phyloP scores from a whole-genome alignment of 2,329 filamentous ascomycete species.

The Dendryphion nanum region DNA sequence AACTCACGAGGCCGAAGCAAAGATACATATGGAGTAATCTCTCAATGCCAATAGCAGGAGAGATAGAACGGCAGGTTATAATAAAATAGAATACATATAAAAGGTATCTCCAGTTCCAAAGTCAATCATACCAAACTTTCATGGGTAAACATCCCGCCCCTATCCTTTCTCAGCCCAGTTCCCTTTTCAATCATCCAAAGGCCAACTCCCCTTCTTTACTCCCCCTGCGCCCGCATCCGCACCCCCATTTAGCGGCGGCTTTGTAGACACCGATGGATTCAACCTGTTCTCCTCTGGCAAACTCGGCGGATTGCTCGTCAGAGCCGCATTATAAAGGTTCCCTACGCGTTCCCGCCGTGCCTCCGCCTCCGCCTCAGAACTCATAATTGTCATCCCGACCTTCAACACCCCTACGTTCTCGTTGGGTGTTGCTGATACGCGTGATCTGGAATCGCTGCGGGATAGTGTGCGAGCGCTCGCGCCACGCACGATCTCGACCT shows the following conservation, averaged over 20 bases:
- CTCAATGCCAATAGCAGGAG: too few relatives aligned
- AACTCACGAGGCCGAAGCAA: too few relatives aligned
- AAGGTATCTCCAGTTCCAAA: too few relatives aligned
- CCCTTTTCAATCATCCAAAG: slow-evolving; percentile 11
- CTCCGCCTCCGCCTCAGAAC: slow-evolving; percentile 2
- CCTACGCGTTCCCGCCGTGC: too few relatives aligned
- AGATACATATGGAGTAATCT: too few relatives aligned
- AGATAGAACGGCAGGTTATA: too few relatives aligned
- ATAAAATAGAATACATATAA: too few relatives aligned
- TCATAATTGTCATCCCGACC: slow-evolving; percentile 10
- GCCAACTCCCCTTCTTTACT: slow-evolving; percentile 15
- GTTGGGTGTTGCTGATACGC: not conserved
- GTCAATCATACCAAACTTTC: too few relatives aligned
- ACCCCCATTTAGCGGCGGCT: too few relatives aligned
- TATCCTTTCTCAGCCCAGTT: slow-evolving; percentile 1
- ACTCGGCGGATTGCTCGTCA: slow-evolving; percentile 12
- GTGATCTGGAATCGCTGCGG: slow-evolving; percentile 2
- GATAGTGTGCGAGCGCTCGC: slow-evolving; percentile 8
- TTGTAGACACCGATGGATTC: not conserved
- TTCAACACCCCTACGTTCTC: slow-evolving; percentile 6
- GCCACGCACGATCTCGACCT: slow-evolving; percentile 17
- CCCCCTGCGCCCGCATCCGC: not conserved
- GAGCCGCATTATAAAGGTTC: slow-evolving; percentile 5
- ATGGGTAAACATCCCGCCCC: too few relatives aligned
- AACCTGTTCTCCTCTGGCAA: not conserved